phyloP scores from a whole-genome alignment of 2,329 filamentous ascomycete species.

The Tolypocladium cylindrosporum region DNA sequence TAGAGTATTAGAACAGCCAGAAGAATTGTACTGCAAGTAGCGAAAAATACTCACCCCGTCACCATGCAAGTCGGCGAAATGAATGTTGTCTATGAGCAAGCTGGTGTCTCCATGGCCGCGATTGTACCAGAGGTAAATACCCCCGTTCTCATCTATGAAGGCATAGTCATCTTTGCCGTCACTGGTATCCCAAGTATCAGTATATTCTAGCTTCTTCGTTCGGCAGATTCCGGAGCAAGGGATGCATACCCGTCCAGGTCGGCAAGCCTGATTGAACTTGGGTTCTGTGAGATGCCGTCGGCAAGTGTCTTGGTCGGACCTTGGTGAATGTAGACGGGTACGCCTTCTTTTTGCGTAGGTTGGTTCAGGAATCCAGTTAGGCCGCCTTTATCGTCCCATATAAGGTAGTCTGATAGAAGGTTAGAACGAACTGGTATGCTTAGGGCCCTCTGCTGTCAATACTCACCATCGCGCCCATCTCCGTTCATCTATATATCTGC shows the following conservation, averaged over 20 bases:
- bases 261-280: background rate
- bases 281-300: background rate
- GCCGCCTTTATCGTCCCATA: background rate
- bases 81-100: constrained; percentile 6
- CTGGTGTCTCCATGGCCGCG: constrained; percentile 1
- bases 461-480: background rate
- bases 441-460: no score
- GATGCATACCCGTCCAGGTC: background rate
- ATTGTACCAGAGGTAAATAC: constrained; percentile 7
- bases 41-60: background rate
- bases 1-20: background rate
- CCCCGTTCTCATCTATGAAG: background rate
- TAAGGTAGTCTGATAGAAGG: background rate
- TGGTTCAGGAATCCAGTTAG: background rate
- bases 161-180: background rate
- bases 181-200: background rate
- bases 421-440: no score
- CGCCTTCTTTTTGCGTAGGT: background rate
- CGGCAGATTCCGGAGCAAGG: no score
- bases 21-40: no score
- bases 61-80: constrained; percentile 6
- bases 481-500: background rate
- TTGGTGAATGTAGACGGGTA: background rate
- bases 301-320: background rate
- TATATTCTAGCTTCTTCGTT: no score